Conservation (phyloP, 2,329 filamentous ascomycete genomes). For the Fusarium palustre region DNA sequence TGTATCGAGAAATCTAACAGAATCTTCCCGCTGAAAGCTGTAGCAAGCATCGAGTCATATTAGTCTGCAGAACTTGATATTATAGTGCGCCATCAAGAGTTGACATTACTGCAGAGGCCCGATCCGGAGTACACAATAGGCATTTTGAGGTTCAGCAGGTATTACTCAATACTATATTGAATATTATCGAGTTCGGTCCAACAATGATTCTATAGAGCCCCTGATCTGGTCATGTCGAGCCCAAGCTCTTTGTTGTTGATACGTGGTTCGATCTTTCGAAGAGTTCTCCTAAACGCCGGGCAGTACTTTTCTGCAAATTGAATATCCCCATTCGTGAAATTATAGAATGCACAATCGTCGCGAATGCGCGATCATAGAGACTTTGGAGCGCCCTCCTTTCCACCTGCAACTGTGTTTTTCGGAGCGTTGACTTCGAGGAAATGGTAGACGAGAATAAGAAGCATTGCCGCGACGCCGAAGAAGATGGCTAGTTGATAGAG, state of each 20-base stretch:
- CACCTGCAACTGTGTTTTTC: slow-evolving; percentile 21
- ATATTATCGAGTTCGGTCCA: slow-evolving; percentile 5
- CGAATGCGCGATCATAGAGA: slow-evolving; percentile 30
- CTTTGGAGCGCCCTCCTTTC: slow-evolving; percentile 30
- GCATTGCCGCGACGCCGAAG: slow-evolving; percentile 88
- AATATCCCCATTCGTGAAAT: slow-evolving; percentile 20
- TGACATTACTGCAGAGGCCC: background rate
- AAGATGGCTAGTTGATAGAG: slow-evolving; percentile 94
- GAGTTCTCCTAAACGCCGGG: slow-evolving; percentile 38
- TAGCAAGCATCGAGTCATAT: background rate
- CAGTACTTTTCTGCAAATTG: slow-evolving; percentile 29
- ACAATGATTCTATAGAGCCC: slow-evolving; percentile 3
- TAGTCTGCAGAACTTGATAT: background rate
- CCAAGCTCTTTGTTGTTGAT: slow-evolving; percentile 8
- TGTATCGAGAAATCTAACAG: background rate
- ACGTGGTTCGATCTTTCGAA: slow-evolving; percentile 15
- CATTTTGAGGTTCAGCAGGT: background rate
- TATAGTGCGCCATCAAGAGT: background rate
- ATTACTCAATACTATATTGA: slow-evolving; percentile 6
- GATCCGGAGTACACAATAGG: background rate
- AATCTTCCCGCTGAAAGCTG: background rate
- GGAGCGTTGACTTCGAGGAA: slow-evolving; percentile 91
- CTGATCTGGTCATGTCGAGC: slow-evolving; percentile 11
- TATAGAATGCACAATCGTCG: slow-evolving; percentile 25
- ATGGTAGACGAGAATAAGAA: slow-evolving; percentile 94